A percentile compares a stretch with the other conserved stretches of the same genome.
These are phyloP conservation scores for Stephania cephalantha DNA, from an alignment of 164 flowering plant species.

Conservation along the genomic window DNA sequence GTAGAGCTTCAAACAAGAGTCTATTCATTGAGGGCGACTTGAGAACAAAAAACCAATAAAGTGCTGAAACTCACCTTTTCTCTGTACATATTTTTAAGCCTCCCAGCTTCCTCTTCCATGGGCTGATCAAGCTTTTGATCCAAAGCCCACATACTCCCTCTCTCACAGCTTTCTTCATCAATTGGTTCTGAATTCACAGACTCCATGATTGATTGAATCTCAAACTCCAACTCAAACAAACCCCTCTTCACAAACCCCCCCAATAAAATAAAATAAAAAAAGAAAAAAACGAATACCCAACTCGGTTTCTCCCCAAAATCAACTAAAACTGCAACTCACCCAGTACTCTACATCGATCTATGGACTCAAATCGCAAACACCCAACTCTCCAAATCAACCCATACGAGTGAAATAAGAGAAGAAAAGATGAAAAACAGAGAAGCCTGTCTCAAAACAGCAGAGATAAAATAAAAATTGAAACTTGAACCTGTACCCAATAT, in stretches of 20 bases:
- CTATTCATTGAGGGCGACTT: slow-evolving; percentile 5
- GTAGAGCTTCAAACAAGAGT: background rate
- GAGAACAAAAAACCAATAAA: background rate
- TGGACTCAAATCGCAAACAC: background rate
- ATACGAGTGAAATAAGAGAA: background rate
- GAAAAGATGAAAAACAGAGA: background rate
- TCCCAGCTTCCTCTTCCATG: slow-evolving; percentile 98
- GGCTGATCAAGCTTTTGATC: slow-evolving; percentile 97
- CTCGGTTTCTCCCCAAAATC: background rate
- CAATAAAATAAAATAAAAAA: too few species aligned
- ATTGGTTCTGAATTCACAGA: background rate
- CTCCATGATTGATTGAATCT: background rate
- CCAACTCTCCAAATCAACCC: background rate
- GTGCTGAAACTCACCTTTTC: slow-evolving; percentile 9
- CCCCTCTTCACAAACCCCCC: background rate
- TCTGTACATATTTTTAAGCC: slow-evolving; percentile 30
- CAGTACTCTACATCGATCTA: background rate
- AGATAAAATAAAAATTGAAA: background rate
- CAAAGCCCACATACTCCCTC: slow-evolving; percentile 91
- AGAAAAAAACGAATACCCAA: background rate
- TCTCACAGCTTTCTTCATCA: slow-evolving; percentile 14
- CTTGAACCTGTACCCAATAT: background rate
- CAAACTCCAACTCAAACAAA: background rate
- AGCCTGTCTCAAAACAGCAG: background rate
- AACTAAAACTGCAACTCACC: background rate